Conservation (phyloP, 73 alveolate genomes). For the Blepharisma stoltei region DNA sequence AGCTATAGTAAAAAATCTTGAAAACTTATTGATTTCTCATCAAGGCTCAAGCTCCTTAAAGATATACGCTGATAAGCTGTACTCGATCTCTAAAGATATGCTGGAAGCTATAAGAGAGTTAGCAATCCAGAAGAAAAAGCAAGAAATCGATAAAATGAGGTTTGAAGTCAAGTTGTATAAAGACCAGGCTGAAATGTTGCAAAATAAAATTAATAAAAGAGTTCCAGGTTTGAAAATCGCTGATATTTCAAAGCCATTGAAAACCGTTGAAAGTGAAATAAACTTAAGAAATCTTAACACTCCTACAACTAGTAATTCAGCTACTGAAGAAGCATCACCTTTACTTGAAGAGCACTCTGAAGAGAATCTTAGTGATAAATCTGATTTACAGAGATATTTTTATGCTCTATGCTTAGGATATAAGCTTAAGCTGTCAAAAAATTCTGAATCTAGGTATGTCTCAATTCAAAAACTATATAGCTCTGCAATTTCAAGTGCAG, state of each 20-base stretch:
- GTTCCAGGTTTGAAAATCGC: background rate
- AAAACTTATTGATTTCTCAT: background rate
- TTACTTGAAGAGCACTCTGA: background rate
- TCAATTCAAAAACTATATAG: background rate
- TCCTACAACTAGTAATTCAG: background rate
- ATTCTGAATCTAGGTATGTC: background rate
- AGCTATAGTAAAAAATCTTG: background rate
- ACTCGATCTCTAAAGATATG: background rate
- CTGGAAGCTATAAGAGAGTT: background rate
- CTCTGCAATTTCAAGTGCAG: background rate
- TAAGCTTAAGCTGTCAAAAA: background rate
- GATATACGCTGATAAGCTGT: background rate
- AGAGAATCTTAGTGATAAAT: background rate
- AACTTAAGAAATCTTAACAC: background rate
- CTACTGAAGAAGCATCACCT: background rate
- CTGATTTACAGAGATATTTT: background rate
- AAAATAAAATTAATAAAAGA: background rate
- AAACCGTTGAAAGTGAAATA: background rate
- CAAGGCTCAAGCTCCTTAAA: background rate
- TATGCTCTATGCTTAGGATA: background rate
- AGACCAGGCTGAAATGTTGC: background rate
- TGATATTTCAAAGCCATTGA: background rate
- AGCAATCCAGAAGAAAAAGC: slow-evolving; percentile 8
- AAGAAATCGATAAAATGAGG: background rate
- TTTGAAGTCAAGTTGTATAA: background rate